Evolutionary conservation across 1,284 basidiomycete species (phyloP).

Genomic region (Tausonia pullulans): DNA sequence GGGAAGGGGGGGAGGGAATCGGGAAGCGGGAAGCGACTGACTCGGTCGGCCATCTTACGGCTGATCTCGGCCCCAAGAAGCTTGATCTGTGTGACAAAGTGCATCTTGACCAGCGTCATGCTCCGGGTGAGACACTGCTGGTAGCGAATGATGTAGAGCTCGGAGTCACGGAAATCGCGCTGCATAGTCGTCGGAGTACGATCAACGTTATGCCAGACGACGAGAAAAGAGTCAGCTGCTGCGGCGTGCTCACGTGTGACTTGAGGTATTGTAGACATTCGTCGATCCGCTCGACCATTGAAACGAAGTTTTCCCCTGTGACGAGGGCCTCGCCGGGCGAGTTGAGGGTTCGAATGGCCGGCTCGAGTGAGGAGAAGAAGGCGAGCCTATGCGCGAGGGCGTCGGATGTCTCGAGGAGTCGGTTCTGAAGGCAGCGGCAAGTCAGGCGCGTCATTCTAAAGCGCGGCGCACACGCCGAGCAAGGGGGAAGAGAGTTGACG

Average conservation of each 20-base stretch:
- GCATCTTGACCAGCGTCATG: conserved; percentile 93
- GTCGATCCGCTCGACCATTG: conserved; percentile 86
- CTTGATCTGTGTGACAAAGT: conserved; percentile 70
- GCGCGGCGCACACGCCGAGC: neutral
- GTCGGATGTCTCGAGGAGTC: conserved; percentile 61
- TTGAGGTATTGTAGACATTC: conserved; percentile 81
- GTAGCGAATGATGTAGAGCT: conserved; percentile 80
- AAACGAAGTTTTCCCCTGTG: conserved; percentile 73
- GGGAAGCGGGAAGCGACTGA: neutral
- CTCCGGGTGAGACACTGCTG: conserved; percentile 91
- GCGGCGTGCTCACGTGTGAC: conserved; percentile 52
- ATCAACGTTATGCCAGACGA: neutral
- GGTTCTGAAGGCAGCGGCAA: conserved; percentile 43
- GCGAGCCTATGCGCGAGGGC: conserved; percentile 63
- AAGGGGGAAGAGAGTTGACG: conserved; percentile 25
- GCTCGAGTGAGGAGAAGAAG: conserved; percentile 84
- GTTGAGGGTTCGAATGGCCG: conserved; percentile 79
- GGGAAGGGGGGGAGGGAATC: neutral
- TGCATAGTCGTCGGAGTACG: conserved; percentile 28
- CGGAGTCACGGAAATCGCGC: conserved; percentile 80
- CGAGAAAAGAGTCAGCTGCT: neutral
- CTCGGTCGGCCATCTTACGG: conserved; percentile 1
- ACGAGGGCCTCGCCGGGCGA: conserved; percentile 83
- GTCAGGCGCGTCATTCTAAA: conserved; percentile 4
- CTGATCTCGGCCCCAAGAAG: conserved; percentile 60